Conservation (phyloP, 768 basidiomycete genomes). For the Tubosaeta brunneosetosa region DNA sequence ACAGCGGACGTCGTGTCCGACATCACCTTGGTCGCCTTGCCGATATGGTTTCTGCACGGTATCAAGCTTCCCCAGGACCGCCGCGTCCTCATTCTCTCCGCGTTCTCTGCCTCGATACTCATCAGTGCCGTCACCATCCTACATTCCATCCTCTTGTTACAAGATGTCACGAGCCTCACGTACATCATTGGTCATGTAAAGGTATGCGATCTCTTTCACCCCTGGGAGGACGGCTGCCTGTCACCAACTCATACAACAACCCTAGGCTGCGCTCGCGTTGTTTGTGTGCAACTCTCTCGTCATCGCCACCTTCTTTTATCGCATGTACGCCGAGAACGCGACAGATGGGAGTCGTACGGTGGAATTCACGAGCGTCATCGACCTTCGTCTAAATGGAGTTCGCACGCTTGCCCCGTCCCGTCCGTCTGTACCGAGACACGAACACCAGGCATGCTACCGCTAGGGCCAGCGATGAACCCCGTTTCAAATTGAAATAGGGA, state of each 20-base stretch:
- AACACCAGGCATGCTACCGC: neutral
- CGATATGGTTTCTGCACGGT: constrained; percentile 14
- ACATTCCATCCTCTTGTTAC: constrained; percentile 21
- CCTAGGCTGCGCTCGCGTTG: constrained; percentile 17
- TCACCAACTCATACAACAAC: neutral
- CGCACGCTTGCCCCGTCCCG: neutral
- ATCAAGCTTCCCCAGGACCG: constrained; percentile 11
- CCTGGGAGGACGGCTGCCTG: neutral
- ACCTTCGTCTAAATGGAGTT: constrained; percentile 12
- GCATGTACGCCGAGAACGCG: constrained; percentile 1
- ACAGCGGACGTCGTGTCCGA: constrained; percentile 24
- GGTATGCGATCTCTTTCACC: constrained; percentile 5
- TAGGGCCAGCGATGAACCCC: neutral
- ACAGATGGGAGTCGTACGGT: neutral
- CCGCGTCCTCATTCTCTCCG: constrained; percentile 19
- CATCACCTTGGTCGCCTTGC: constrained; percentile 12
- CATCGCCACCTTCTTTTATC: constrained; percentile 15
- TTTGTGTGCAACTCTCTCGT: constrained; percentile 21
- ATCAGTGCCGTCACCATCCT: constrained; percentile 19
- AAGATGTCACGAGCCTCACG: neutral
- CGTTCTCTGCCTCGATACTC: constrained; percentile 21
- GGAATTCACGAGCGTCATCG: constrained; percentile 17
- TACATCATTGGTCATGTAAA: constrained; percentile 21
- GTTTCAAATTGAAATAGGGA: neutral
- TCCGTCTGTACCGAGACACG: neutral